Evolutionary conservation across 1,284 basidiomycete species (phyloP), one percentile per base, ranked within the genome.

Genomic region (Hymenochaete sp.): DNA sequence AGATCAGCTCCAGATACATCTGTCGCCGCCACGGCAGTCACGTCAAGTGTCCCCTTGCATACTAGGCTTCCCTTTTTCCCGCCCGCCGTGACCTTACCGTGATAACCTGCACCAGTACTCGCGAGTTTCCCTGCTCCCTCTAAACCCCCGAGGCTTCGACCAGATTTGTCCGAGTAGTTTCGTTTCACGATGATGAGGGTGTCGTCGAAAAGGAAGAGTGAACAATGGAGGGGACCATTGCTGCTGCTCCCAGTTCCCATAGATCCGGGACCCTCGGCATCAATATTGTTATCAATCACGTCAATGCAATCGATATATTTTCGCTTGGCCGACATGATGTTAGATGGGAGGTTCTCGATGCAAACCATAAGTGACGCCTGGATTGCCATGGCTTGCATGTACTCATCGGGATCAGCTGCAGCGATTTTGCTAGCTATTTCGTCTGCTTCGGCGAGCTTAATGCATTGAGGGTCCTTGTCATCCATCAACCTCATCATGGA

Each of bases 131-230:
- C 79, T 14, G 91, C 68, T 42, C 93, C 85, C 55, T 96, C 90
- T 37, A 98, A 67, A 0, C 96, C 93, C 1, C 90, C 79, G 19
- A 92, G 63, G 18, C 71, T 66, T 38, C 79, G 73, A 0, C 87
- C 93, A 33, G 79, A 75, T 56, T 83, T 82, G 48, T 88, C 72
- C 35, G 76, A 76, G 6, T 75, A 72, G 2, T 87, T 83, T 24
- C 96, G 77, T 65, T 98, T 98, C 43, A 83, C 84, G 50, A 99
- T 80, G 59, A 97, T 75, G 24, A 99, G 67, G 57, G 91, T 90
- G 65, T 98, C 96, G 56, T 95, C 88, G 58, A 99, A 98, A 32
- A 99, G 70, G 62, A 98, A 89, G 27, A 99, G 67, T 0, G 87
- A 90, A 62, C 89, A 93, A 56, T 90, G 86, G 8, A 98, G 70